phyloP scores from a whole-genome alignment of 1,284 basidiomycete genomes.

The Anthracocystis panici-leucophaei region DNA sequence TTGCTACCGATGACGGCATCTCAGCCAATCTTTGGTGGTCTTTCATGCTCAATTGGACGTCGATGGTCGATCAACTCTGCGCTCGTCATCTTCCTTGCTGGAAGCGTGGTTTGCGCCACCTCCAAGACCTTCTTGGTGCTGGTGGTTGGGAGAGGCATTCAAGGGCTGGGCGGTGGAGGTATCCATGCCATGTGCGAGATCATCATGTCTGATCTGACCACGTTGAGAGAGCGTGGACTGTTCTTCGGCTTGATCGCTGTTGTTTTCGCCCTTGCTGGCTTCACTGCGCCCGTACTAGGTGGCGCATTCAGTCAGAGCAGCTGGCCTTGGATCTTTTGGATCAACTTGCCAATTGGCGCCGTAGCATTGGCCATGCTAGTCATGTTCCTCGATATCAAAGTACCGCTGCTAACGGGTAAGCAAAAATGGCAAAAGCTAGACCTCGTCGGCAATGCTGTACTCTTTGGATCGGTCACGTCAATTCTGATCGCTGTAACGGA shows the following conservation, averaged over 20 bases:
- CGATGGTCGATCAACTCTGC: constrained; percentile 31
- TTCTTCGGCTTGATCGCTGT: constrained; percentile 70
- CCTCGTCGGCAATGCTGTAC: constrained; percentile 66
- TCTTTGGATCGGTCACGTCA: constrained; percentile 62
- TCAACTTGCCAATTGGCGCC: constrained; percentile 50
- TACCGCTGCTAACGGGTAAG: constrained; percentile 59
- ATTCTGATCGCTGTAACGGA: constrained; percentile 69
- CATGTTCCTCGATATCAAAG: constrained; percentile 63
- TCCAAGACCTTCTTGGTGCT: constrained; percentile 37
- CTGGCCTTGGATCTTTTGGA: constrained; percentile 72
- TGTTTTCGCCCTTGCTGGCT: constrained; percentile 49
- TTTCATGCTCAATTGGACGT: constrained; percentile 48
- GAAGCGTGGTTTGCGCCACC: constrained; percentile 36
- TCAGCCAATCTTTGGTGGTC: constrained; percentile 52
- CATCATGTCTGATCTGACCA: constrained; percentile 71
- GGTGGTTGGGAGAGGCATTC: constrained; percentile 59
- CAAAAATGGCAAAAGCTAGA: constrained; percentile 70
- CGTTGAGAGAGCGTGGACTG: constrained; percentile 71
- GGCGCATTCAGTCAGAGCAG: constrained; percentile 68
- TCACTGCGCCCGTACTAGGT: constrained; percentile 70
- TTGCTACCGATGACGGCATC: constrained; percentile 48
- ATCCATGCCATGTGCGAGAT: constrained; percentile 71
- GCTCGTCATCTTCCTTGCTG: constrained; percentile 49
- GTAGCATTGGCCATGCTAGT: constrained; percentile 29
- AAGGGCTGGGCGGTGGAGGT: constrained; percentile 72